phyloP scores from a whole-genome alignment of 495 filamentous ascomycete species.

The Aspergillus heteromorphus region DNA sequence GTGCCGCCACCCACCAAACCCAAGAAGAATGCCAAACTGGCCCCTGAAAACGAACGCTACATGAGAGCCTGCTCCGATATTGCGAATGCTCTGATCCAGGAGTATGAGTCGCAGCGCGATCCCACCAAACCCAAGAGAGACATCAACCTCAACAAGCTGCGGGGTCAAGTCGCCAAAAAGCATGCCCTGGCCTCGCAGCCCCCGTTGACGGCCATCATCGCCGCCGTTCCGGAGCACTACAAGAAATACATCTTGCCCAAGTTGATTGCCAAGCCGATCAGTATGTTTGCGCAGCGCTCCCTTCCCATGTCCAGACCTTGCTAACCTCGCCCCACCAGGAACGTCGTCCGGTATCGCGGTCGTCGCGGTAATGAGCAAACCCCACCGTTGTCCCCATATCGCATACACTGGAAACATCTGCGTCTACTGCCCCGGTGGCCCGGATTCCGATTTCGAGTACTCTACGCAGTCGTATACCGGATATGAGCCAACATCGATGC shows the following conservation, averaged over 20 bases:
- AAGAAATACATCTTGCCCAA: conserved; percentile 98
- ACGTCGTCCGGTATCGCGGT: conserved; percentile 98
- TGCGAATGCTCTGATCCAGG: conserved; percentile 85
- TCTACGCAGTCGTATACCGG: conserved; percentile 98
- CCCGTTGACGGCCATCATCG: conserved; percentile 92
- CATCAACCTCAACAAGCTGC: conserved; percentile 86
- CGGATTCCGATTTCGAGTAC: conserved; percentile 97
- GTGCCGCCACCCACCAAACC: conserved; percentile 46
- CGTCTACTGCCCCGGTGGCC: conserved; percentile 96
- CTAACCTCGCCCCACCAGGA: conserved; percentile 38
- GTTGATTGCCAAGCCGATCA: conserved; percentile 91
- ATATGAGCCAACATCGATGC: conserved; percentile 97
- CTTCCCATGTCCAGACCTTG: not conserved
- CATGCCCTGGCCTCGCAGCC: conserved; percentile 79
- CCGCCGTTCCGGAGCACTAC: conserved; percentile 95
- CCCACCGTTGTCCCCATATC: conserved; percentile 95
- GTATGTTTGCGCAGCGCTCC: conserved; percentile 40
- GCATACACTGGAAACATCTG: conserved; percentile 98
- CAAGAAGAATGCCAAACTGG: conserved; percentile 66
- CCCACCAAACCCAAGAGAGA: conserved; percentile 68
- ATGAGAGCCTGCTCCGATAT: conserved; percentile 93
- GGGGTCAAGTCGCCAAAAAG: conserved; percentile 86
- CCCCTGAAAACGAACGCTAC: conserved; percentile 89
- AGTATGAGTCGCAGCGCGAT: conserved; percentile 75
- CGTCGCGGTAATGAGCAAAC: conserved; percentile 99